phyloP scores from a whole-genome alignment of 2,329 filamentous ascomycete species.

The Trichothecium sympodiale region DNA sequence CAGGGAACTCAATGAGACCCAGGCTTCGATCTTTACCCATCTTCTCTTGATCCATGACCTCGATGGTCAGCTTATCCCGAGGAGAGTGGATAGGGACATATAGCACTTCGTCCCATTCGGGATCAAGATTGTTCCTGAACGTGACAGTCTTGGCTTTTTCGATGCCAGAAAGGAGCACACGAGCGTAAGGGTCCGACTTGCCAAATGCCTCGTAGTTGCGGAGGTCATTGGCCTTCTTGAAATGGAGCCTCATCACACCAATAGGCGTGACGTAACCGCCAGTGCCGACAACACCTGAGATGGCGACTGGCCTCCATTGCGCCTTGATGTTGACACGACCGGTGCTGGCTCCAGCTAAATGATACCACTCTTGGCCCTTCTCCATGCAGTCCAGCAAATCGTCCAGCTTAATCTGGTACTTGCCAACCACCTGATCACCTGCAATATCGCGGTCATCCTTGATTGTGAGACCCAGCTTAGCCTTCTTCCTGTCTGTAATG shows the following conservation, averaged over 20 bases:
- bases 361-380: conserved; percentile 95
- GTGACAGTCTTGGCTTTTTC: conserved; percentile 89
- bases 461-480: conserved; percentile 82
- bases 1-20: conserved; percentile 66
- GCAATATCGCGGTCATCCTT: conserved; percentile 89
- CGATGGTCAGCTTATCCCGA: conserved; percentile 74
- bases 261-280: conserved; percentile 89
- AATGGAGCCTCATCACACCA: conserved; percentile 90
- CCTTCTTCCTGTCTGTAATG: conserved; percentile 84
- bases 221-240: conserved; percentile 70
- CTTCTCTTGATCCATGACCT: conserved; percentile 95
- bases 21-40: conserved; percentile 84
- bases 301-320: conserved; percentile 89
- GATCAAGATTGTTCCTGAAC: conserved; percentile 90
- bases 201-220: conserved; percentile 91
- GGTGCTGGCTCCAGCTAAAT: conserved; percentile 66
- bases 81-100: conserved; percentile 83
- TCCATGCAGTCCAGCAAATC: conserved; percentile 85
- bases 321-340: conserved; percentile 84
- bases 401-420: conserved; percentile 89
- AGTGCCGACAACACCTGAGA: conserved; percentile 69
- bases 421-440: conserved; percentile 75
- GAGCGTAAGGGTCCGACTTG: conserved; percentile 91
- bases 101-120: conserved; percentile 89
- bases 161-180: conserved; percentile 79